Base-by-base conservation (phyloP, 768 basidiomycete genomes). In the Amanita muscaria region DNA sequence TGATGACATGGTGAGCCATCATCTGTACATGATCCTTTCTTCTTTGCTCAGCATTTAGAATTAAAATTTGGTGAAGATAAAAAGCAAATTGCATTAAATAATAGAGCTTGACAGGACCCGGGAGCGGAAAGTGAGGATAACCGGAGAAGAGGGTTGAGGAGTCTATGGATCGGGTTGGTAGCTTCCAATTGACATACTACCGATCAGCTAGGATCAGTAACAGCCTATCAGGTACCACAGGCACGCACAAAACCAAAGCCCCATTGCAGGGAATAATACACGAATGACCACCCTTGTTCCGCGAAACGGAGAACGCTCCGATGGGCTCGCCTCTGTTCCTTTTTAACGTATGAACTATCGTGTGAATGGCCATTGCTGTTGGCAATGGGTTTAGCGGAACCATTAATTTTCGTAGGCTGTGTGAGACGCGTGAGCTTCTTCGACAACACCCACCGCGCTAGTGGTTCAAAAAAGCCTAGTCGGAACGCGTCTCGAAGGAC, bases 1-100 rank as follows among this genome's bases (percentile, higher is more conserved):
- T 94, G 52, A 98, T 84, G 53, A 94, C 59, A 60, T 99, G 96
- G 67, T 99, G 96, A 19, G 81, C 68, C 76, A 97, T 86, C 94
- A 97, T 97, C 64, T 97, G 94, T 54, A 70, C 68, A 62, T 97
- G 90, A 62, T 99, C 96, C 60, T 89, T 91, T 46, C 96, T 73
- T 44, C 80, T 76, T 30, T 82, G 90, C 62, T 99, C 96, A 21
- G 92, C 83, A 62, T 97, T 89, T 61, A 99, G 74, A 47, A 94
- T 82, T 49, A 97, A 69, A 9, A 96, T 72, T 63, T 93, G 91
- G 59, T 98, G 92, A 42, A 84, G 63, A 66, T 96, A 99, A 64
- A 92, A 92, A 30, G 88, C 86, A 22, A 76, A 76, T 62, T 92
- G 88, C 16, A 72, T 73, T 21, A 92, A 77, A 59, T 94, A 96